These are phyloP conservation scores for Zea mays DNA, from an alignment of 176 grass and related monocot genomes.

Conservation along the genomic window DNA sequence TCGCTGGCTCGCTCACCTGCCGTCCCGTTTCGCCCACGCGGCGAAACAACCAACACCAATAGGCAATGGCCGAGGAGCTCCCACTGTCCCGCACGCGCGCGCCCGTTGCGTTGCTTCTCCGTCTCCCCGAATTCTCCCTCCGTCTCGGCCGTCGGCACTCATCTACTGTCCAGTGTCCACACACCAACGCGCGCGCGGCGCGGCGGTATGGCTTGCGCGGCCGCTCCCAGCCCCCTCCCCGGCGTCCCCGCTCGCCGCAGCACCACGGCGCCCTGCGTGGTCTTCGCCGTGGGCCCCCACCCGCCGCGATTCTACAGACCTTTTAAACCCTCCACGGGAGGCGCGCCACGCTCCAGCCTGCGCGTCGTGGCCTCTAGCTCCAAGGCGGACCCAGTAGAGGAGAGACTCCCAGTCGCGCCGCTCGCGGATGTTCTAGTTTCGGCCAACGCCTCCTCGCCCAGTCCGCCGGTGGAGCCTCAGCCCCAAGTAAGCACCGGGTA, in stretches of 20 bases:
- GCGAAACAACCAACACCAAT: conserved; percentile 37
- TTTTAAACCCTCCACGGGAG: not conserved
- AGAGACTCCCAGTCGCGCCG: conserved; percentile 32
- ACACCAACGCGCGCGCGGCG: not conserved
- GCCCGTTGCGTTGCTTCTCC: not conserved
- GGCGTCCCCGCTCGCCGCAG: conserved; percentile 25
- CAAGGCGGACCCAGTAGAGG: conserved; percentile 44
- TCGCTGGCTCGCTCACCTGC: not conserved
- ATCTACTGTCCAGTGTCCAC: not conserved
- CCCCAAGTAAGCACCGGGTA: conserved; percentile 52
- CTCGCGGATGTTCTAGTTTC: not conserved
- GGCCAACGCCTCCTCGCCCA: not conserved
- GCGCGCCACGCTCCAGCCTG: conserved; percentile 12
- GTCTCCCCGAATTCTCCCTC: not conserved
- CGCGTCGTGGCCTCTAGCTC: conserved; percentile 52
- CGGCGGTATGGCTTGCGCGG: conserved; percentile 38
- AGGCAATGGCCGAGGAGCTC: not conserved
- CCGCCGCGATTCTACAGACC: conserved; percentile 1
- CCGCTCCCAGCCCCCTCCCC: conserved; percentile 14
- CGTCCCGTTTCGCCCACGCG: conserved; percentile 43
- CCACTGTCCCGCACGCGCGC: not conserved
- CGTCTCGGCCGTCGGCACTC: not conserved
- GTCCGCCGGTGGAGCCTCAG: not conserved
- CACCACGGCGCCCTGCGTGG: not conserved
- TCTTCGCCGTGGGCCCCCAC: not conserved